Percentiles rank a stretch among this genome's conserved stretches.
Conservation (phyloP, 208 protist species). For the Kentomonas sorsogonicus region DNA sequence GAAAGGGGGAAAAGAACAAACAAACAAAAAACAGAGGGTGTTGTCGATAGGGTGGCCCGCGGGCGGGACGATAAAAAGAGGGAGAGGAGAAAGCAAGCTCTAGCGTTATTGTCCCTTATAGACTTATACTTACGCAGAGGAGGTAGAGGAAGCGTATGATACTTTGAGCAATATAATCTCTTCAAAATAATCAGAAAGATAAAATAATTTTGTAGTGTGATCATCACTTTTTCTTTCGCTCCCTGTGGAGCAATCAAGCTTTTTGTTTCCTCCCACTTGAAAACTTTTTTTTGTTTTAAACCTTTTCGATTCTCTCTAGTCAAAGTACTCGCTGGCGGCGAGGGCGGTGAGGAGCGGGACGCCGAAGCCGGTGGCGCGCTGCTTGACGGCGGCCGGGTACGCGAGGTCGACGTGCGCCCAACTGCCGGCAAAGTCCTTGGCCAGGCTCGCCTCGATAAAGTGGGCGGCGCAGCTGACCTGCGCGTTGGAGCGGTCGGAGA, state of each 20-base stretch:
- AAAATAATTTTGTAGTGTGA: no score
- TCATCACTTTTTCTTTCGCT: no score
- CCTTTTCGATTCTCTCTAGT: neutral
- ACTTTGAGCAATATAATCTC: no score
- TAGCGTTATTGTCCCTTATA: no score
- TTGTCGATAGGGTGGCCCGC: no score
- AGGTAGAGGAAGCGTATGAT: no score
- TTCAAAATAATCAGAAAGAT: no score
- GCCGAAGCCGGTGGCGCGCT: constrained; percentile 66
- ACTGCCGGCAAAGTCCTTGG: constrained; percentile 50
- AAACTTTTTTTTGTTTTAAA: neutral
- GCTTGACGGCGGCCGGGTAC: constrained; percentile 45
- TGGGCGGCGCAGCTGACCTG: constrained; percentile 72
- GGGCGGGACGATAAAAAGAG: no score
- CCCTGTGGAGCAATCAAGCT: no score
- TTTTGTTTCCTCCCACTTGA: no score
- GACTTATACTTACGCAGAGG: no score
- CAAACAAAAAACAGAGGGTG: constrained; percentile 2
- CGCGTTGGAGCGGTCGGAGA: constrained; percentile 61
- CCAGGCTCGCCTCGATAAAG: constrained; percentile 73
- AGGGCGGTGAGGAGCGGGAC: constrained; percentile 56
- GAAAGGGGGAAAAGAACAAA: neutral
- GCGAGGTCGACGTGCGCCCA: constrained; percentile 89
- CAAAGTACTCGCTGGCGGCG: constrained; percentile 22
- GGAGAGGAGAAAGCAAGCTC: no score